These are phyloP conservation scores for Baorangia bicolor DNA, from an alignment of 768 basidiomycete species.

Conservation along the genomic window DNA sequence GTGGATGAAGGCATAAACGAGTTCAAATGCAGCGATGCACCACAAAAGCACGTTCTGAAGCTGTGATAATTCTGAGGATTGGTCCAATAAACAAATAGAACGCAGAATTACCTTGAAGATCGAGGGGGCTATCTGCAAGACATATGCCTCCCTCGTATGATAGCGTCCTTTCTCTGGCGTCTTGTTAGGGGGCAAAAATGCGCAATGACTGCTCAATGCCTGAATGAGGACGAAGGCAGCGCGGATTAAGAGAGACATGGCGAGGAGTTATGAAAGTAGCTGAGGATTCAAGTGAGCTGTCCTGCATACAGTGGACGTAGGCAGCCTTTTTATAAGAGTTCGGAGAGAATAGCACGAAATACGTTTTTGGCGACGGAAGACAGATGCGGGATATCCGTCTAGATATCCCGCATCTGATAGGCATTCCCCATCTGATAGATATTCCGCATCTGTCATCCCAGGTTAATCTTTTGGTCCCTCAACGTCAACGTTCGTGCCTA, in stretches of 20 bases:
- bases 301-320: neutral
- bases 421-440: too few species aligned
- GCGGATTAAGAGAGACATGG: slow-evolving; percentile 48
- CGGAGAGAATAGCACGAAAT: neutral
- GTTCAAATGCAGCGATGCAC: slow-evolving; percentile 50
- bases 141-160: slow-evolving; percentile 49
- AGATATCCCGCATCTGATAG: neutral
- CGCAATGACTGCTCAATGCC: slow-evolving; percentile 49
- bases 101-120: slow-evolving; percentile 48
- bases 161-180: slow-evolving; percentile 50
- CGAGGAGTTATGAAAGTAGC: neutral
- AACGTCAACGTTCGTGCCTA: slow-evolving; percentile 1
- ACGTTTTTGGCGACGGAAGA: slow-evolving; percentile 2
- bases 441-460: neutral
- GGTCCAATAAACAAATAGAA: neutral
- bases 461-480: neutral
- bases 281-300: neutral
- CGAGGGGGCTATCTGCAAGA: slow-evolving; percentile 54
- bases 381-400: neutral
- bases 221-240: slow-evolving; percentile 49
- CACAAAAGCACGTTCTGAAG: slow-evolving; percentile 50
- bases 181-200: slow-evolving; percentile 57
- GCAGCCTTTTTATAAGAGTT: slow-evolving; percentile 19
- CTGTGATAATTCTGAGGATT: slow-evolving; percentile 29
- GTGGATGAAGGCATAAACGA: slow-evolving; percentile 40